A percentile compares a stretch with the other conserved stretches of the same genome.
Conservation (phyloP, 306 rosid species). For the Spatholobus suberectus region DNA sequence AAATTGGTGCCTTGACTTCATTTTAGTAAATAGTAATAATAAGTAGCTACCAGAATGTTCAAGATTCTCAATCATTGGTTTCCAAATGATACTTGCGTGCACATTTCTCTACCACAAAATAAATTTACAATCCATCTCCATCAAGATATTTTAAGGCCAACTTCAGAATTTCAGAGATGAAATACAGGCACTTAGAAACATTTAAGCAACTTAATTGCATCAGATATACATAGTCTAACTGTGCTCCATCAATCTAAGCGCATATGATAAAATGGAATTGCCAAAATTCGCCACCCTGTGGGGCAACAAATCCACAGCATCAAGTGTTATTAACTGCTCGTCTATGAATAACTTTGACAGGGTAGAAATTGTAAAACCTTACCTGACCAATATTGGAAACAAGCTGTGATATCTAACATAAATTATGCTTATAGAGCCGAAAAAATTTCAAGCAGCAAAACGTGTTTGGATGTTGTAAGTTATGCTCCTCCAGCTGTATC, state of each 20-base stretch:
- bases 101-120: slow-evolving; percentile 10
- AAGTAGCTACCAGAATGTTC: background rate
- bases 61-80: background rate
- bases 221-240: background rate
- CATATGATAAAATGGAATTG: slow-evolving; percentile 27
- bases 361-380: slow-evolving; percentile 46
- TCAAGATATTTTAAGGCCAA: background rate
- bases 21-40: background rate
- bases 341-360: slow-evolving; percentile 39
- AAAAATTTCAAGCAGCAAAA: slow-evolving; percentile 20
- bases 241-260: slow-evolving; percentile 24
- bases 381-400: slow-evolving; percentile 45
- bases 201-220: background rate
- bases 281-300: background rate
- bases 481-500: slow-evolving; percentile 89
- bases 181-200: slow-evolving; percentile 7
- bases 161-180: slow-evolving; percentile 24
- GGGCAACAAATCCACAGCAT: slow-evolving; percentile 33
- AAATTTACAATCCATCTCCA: slow-evolving; percentile 1
- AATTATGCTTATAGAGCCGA: slow-evolving; percentile 38
- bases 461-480: slow-evolving; percentile 34
- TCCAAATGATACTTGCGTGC: background rate
- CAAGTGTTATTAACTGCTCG: background rate
- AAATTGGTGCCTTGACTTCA: background rate
- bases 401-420: slow-evolving; percentile 28